phyloP scores from a whole-genome alignment of 1,139 yeast species.

The Geotrichum bryndzae region DNA sequence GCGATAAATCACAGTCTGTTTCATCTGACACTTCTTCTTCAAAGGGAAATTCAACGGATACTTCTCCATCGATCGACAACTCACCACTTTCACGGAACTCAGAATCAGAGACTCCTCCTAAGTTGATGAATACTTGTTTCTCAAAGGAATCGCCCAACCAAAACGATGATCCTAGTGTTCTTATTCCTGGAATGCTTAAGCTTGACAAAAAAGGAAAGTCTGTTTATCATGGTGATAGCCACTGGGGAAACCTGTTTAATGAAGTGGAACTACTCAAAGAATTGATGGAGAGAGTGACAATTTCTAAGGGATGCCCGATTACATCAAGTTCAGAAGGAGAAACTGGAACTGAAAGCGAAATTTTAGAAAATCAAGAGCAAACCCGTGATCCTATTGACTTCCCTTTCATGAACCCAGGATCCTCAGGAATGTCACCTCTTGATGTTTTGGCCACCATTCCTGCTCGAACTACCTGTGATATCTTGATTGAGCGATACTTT shows the following conservation, averaged over 20 bases:
- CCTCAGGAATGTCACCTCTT: conserved; percentile 11
- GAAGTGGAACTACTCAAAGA: conserved; percentile 25
- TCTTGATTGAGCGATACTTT: conserved; percentile 31
- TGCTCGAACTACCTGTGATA: conserved; percentile 25
- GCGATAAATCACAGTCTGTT: background rate
- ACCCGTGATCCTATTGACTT: background rate
- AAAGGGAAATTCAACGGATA: conserved; percentile 1
- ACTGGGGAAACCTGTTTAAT: conserved; percentile 34
- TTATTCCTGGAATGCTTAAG: conserved; percentile 36
- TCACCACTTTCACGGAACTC: background rate
- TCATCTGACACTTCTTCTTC: background rate
- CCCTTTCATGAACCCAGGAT: conserved; percentile 10
- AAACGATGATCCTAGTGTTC: conserved; percentile 34
- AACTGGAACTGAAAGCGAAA: background rate
- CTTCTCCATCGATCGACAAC: background rate
- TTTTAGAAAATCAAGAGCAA: background rate
- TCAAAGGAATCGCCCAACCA: background rate
- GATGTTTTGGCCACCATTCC: conserved; percentile 31
- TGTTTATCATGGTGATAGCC: conserved; percentile 36
- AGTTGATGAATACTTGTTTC: background rate
- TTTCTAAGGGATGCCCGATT: background rate
- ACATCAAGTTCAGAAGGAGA: background rate
- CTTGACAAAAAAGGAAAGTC: conserved; percentile 33
- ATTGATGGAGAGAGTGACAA: conserved; percentile 2
- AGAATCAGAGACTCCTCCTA: background rate